These are phyloP conservation scores for Lycium ferocissimum DNA, from an alignment of 257 asterid genomes.

Conservation along the genomic window DNA sequence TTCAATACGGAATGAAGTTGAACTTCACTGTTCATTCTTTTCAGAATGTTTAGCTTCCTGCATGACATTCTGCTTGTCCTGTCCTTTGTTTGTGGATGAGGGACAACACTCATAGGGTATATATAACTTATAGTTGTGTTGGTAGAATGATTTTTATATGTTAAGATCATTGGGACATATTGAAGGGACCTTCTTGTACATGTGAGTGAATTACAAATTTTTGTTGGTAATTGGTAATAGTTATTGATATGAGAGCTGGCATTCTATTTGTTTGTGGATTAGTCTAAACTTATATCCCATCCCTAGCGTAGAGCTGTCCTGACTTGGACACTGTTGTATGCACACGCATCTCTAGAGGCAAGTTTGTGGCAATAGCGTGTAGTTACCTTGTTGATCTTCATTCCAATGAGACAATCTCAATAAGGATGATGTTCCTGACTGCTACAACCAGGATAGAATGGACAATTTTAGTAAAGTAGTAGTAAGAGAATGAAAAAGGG, in stretches of 20 bases:
- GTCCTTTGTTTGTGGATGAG: not conserved
- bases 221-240: not conserved
- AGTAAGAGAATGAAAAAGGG: slow-evolving; percentile 41
- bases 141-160: not conserved
- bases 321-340: not conserved
- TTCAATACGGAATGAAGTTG: not conserved
- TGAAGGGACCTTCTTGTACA: not conserved
- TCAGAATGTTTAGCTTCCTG: not conserved
- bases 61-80: not conserved
- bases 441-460: not conserved
- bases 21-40: not conserved
- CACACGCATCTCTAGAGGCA: not conserved
- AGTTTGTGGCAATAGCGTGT: not conserved
- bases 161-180: not conserved
- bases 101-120: not conserved
- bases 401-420: not conserved
- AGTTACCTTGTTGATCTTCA: not conserved
- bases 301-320: not conserved
- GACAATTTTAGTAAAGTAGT: not conserved
- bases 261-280: not conserved
- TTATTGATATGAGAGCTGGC: not conserved
- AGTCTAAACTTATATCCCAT: not conserved
- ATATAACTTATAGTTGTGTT: not conserved
- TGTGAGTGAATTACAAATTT: not conserved
- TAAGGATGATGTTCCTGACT: not conserved